These are phyloP conservation scores for Ettlia oleoabundans DNA, from an alignment of 139 green algal genomes.

Conservation along the genomic window DNA sequence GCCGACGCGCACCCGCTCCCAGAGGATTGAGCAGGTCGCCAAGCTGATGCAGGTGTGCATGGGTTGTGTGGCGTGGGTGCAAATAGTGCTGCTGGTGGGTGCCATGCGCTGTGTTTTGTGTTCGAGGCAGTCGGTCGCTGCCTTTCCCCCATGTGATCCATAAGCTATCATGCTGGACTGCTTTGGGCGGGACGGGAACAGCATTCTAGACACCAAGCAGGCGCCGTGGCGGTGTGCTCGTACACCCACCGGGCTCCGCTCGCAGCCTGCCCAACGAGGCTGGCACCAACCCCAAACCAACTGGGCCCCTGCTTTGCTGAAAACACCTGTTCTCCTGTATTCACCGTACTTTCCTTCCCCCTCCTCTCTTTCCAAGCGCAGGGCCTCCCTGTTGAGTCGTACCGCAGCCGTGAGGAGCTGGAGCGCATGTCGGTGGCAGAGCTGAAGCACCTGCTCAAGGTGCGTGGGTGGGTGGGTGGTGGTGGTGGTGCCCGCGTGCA, in stretches of 20 bases:
- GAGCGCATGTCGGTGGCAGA: constrained; percentile 41
- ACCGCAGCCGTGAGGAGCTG: constrained; percentile 50
- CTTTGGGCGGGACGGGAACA: too few relatives aligned
- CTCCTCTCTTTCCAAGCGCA: constrained; percentile 9
- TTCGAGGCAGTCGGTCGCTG: not conserved
- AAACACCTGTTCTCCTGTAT: not conserved
- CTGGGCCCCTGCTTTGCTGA: not conserved
- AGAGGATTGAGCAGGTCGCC: constrained; percentile 19
- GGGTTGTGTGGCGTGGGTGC: too few relatives aligned
- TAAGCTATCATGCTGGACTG: too few relatives aligned
- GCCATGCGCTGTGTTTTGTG: not conserved
- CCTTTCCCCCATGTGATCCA: too few relatives aligned
- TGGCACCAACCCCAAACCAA: too few relatives aligned
- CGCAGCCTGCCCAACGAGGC: too few relatives aligned
- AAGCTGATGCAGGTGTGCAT: constrained; percentile 23
- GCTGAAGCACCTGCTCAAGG: constrained; percentile 42
- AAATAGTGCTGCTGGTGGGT: not conserved
- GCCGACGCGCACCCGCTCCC: not conserved
- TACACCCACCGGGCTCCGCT: too few relatives aligned
- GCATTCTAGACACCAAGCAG: too few relatives aligned
- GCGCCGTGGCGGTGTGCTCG: not conserved
- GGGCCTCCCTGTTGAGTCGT: constrained; percentile 54
- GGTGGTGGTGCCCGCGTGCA: too few relatives aligned
- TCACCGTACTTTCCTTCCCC: not conserved
- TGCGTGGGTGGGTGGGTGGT: not conserved